Percentiles rank a stretch among this genome's conserved stretches.
These are phyloP conservation scores for Abelmoschus esculentus DNA, from an alignment of 345 rosid species.

Conservation along the genomic window DNA sequence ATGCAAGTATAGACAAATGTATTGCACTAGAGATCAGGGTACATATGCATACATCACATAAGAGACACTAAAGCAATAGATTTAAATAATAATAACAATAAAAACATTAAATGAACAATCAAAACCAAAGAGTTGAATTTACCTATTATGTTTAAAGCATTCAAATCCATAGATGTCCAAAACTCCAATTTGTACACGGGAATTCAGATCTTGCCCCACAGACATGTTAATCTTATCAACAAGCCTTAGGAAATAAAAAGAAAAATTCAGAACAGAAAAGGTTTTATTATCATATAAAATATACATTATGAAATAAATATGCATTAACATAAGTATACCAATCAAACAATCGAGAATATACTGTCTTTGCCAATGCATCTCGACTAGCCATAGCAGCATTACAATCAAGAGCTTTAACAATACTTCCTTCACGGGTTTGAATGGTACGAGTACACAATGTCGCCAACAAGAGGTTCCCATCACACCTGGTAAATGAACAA, in stretches of 20 bases:
- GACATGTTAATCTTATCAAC: constrained; percentile 89
- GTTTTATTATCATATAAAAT: constrained; percentile 4
- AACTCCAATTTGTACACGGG: constrained; percentile 76
- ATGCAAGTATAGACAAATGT: not conserved
- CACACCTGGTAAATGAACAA: constrained; percentile 55
- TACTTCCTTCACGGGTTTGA: constrained; percentile 92
- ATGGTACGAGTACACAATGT: constrained; percentile 83
- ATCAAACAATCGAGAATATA: constrained; percentile 88
- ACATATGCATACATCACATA: not conserved
- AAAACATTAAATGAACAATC: not conserved
- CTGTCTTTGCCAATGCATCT: constrained; percentile 92
- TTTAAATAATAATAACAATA: not conserved
- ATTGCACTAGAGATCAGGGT: not conserved
- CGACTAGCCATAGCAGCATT: constrained; percentile 91
- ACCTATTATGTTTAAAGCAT: constrained; percentile 90
- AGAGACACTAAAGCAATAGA: not conserved
- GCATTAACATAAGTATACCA: constrained; percentile 45
- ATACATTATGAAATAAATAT: constrained; percentile 1
- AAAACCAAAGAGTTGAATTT: not conserved
- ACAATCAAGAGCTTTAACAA: constrained; percentile 82
- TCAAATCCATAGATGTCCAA: constrained; percentile 98
- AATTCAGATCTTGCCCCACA: constrained; percentile 81
- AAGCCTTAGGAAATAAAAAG: constrained; percentile 46
- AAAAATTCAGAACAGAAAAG: constrained; percentile 14
- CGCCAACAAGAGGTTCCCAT: constrained; percentile 65